These are phyloP conservation scores for Solanum piurae DNA, from an alignment of 257 asterid species.

Conservation along the genomic window DNA sequence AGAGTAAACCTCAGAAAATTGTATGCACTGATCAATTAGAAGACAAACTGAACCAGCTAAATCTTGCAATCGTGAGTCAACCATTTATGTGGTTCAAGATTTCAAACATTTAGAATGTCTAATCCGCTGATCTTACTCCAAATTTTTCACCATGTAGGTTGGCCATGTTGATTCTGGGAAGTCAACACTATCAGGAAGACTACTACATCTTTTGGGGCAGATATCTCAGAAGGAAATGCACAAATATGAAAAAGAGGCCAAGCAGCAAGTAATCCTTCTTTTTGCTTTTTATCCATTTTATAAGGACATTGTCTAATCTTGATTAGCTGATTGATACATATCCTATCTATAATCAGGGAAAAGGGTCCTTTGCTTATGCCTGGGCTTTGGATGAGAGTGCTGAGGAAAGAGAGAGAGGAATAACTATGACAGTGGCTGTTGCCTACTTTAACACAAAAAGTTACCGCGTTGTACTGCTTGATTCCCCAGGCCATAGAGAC, in stretches of 20 bases:
- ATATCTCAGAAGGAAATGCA: constrained; percentile 81
- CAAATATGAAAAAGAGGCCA: constrained; percentile 79
- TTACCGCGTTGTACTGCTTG: constrained; percentile 76
- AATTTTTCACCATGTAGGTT: constrained; percentile 32
- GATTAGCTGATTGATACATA: not conserved
- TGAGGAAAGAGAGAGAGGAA: constrained; percentile 97
- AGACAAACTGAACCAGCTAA: constrained; percentile 57
- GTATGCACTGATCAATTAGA: constrained; percentile 36
- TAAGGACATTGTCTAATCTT: not conserved
- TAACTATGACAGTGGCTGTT: constrained; percentile 95
- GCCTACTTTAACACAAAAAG: constrained; percentile 70
- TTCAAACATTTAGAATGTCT: not conserved
- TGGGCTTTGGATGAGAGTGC: constrained; percentile 98
- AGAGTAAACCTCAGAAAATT: constrained; percentile 65
- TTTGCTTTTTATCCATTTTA: not conserved
- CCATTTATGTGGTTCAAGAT: not conserved
- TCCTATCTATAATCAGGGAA: constrained; percentile 53
- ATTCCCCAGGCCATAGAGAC: constrained; percentile 97
- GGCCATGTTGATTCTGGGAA: constrained; percentile 99
- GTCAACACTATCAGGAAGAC: constrained; percentile 92
- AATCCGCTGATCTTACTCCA: not conserved
- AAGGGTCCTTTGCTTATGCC: constrained; percentile 96
- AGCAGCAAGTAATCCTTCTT: constrained; percentile 42
- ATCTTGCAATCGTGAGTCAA: constrained; percentile 80
- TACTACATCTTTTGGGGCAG: constrained; percentile 74